Conservation (phyloP, 495 filamentous ascomycete genomes). For the Talaromyces liani region DNA sequence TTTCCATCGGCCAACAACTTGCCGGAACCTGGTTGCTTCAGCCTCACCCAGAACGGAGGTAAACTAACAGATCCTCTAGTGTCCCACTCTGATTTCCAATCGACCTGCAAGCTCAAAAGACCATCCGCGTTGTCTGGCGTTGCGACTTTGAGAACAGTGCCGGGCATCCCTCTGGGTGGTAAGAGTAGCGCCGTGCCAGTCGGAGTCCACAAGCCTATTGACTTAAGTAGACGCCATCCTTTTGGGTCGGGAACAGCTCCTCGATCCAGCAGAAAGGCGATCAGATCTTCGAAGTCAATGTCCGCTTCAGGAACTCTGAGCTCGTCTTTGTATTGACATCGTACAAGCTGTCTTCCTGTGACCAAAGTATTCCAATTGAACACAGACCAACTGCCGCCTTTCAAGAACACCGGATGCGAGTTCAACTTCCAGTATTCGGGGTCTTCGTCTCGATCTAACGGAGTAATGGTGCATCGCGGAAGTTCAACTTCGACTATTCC, state of each 20-base stretch:
- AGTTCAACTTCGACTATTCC: constrained; percentile 60
- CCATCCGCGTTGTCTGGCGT: constrained; percentile 56
- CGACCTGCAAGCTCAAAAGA: constrained; percentile 46
- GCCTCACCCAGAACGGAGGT: constrained; percentile 55
- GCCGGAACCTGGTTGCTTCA: constrained; percentile 25
- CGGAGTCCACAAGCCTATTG: constrained; percentile 56
- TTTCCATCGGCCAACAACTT: neutral
- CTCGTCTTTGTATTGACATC: constrained; percentile 59
- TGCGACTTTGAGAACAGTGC: constrained; percentile 47
- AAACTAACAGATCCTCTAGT: constrained; percentile 42
- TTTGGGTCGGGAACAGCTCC: constrained; percentile 52
- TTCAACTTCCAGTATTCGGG: constrained; percentile 50
- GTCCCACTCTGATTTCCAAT: constrained; percentile 53
- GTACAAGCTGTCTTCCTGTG: constrained; percentile 51
- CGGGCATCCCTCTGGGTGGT: constrained; percentile 27
- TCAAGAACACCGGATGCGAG: constrained; percentile 37
- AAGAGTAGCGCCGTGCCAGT: constrained; percentile 51
- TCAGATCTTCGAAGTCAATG: constrained; percentile 52
- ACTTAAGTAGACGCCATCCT: constrained; percentile 50
- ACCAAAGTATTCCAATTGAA: constrained; percentile 57
- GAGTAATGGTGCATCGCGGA: constrained; percentile 53
- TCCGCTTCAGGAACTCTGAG: constrained; percentile 58
- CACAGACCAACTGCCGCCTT: constrained; percentile 54
- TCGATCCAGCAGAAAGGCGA: constrained; percentile 54
- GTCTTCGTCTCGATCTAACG: constrained; percentile 43